These are phyloP conservation scores for Pestalotiopsis fici DNA, from an alignment of 2,329 filamentous ascomycete species.

Conservation along the genomic window DNA sequence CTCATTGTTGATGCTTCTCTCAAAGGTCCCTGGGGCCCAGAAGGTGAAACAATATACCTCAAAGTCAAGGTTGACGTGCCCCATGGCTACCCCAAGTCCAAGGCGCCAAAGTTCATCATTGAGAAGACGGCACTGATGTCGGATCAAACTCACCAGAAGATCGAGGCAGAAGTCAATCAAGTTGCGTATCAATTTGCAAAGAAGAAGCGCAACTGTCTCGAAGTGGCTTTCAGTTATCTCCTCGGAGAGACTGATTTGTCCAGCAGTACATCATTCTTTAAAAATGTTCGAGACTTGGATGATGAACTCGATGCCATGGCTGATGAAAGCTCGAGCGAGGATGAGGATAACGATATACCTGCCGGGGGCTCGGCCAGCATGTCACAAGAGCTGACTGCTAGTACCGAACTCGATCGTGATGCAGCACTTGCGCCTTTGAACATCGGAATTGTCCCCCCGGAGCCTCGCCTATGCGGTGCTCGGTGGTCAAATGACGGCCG, in stretches of 20 bases:
- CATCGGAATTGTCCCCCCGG: slow-evolving; percentile 55
- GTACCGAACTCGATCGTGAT: slow-evolving; percentile 46
- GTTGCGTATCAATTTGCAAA: slow-evolving; percentile 57
- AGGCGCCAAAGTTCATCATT: slow-evolving; percentile 59
- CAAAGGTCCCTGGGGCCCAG: slow-evolving; percentile 64
- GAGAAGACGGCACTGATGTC: slow-evolving; percentile 66
- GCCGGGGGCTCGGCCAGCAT: slow-evolving; percentile 57
- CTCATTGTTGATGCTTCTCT: slow-evolving; percentile 61
- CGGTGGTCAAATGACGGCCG: slow-evolving; percentile 64
- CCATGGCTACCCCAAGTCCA: slow-evolving; percentile 57
- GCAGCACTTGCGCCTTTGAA: slow-evolving; percentile 53
- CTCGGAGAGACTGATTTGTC: slow-evolving; percentile 64
- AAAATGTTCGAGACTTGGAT: slow-evolving; percentile 64
- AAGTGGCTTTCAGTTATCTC: slow-evolving; percentile 63
- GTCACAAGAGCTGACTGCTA: slow-evolving; percentile 62
- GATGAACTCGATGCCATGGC: slow-evolving; percentile 56
- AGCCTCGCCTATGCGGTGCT: slow-evolving; percentile 60
- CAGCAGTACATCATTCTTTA: slow-evolving; percentile 61
- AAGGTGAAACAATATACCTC: slow-evolving; percentile 59
- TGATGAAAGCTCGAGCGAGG: slow-evolving; percentile 83
- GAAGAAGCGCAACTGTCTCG: slow-evolving; percentile 62
- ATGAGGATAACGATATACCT: slow-evolving; percentile 66
- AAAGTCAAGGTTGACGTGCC: slow-evolving; percentile 64
- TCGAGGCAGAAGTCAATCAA: slow-evolving; percentile 57
- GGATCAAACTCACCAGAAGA: slow-evolving; percentile 51